phyloP scores from a whole-genome alignment of 352 stramenopile genomes.

The Phytopythium vexans region DNA sequence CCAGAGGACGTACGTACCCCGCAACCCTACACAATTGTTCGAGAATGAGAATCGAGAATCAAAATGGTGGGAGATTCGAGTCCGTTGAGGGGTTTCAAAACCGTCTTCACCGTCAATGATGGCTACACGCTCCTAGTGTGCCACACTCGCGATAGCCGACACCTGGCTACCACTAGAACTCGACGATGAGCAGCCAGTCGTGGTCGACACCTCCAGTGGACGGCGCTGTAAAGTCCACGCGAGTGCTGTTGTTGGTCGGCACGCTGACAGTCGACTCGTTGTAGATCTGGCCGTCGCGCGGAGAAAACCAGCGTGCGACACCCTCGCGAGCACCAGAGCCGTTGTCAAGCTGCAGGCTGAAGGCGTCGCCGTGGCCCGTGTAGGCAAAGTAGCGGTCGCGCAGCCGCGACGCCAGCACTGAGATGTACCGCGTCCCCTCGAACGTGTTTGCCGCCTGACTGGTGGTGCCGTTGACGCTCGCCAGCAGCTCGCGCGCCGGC shows the following conservation, averaged over 20 bases:
- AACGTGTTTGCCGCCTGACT: conserved; percentile 10
- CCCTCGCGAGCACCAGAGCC: conserved; percentile 8
- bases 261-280: conserved; percentile 7
- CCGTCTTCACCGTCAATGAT: too few relatives aligned
- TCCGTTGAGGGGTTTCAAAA: too few relatives aligned
- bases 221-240: conserved; percentile 16
- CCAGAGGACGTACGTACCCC: too few relatives aligned
- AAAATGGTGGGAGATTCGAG: too few relatives aligned
- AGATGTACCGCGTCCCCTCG: conserved; percentile 17
- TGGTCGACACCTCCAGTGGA: conserved; percentile 12
- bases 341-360: conserved; percentile 11
- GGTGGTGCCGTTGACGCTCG: conserved; percentile 6
- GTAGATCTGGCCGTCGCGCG: conserved; percentile 17
- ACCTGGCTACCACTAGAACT: too few relatives aligned
- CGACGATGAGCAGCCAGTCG: conserved; percentile 21
- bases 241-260: conserved; percentile 5
- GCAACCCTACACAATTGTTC: too few relatives aligned
- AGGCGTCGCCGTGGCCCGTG: conserved; percentile 16
- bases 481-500: conserved; percentile 10
- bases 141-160: too few relatives aligned
- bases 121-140: too few relatives aligned
- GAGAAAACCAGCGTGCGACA: conserved; percentile 13
- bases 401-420: conserved; percentile 5
- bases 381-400: conserved; percentile 15
- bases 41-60: too few relatives aligned